Base-by-base conservation (phyloP, 805 yeast species). In the Pichia exigua region DNA sequence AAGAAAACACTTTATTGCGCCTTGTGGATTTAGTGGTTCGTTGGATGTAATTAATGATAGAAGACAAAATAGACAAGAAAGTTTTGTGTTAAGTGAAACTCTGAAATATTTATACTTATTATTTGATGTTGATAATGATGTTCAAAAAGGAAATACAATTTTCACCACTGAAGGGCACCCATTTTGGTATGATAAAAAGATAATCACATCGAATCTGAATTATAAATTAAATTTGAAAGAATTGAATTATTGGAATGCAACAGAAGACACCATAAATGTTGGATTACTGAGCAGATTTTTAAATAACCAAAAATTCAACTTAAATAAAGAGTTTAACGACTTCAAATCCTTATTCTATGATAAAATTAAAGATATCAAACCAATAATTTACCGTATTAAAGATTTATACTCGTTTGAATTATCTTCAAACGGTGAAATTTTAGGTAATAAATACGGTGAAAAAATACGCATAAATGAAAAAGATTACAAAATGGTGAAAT, bases 141-240 rank as follows among this genome's bases (percentile, higher is more conserved):
- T 77, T 1, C 57, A 54, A 45, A 66, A 66, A 2, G 66, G 72
- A 32, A 67, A 65, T 44, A 54, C 65, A 5, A 67, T 85, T 45
- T 85, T 90, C 65, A 79, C 92, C 13, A 91, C 98, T 0, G 98
- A 91, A 61, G 97, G 91, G 0, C 98, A 91, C 65, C 96, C 96
- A 4, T 65, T 90, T 55, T 88, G 96, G 95, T 72, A 77, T 49
- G 78, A 78, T 45, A 56, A 66, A 6, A 57, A 65, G 6, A 51
- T 73, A 4, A 21, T 18, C n/a, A 22, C 32, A 12, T 53, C 17
- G 47, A 49, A 53, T 27, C 44, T 46, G 26, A 28, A 26, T 10
- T 26, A 32, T 7, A 40, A 65, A 27, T 66, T 71, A 53, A 57
- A 57, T 20, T 44, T 55, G 13, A 28, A 6, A 38, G 21, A 46